These are phyloP conservation scores for Hsuehochloa calcarea DNA, from an alignment of 176 grass and related monocot genomes.

Conservation along the genomic window DNA sequence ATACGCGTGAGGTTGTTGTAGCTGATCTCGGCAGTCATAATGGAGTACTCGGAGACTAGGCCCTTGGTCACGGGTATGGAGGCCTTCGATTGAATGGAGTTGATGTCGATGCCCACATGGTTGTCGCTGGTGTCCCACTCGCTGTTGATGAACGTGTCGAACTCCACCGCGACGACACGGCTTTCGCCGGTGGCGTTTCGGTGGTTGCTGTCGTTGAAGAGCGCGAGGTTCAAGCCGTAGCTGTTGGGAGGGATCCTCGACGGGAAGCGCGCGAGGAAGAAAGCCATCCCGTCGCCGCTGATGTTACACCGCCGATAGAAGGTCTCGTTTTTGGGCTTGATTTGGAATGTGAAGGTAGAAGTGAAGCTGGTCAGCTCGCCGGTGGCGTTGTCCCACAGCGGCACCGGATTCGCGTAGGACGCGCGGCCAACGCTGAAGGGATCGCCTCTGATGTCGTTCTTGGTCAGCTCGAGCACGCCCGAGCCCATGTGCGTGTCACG, in stretches of 20 bases:
- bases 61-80: background rate
- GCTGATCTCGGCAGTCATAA: background rate
- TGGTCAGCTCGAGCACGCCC: background rate
- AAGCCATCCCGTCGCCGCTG: conserved; percentile 40
- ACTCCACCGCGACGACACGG: background rate
- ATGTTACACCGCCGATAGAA: accelerated
- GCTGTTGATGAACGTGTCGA: accelerated
- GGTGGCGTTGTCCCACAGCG: conserved; percentile 32
- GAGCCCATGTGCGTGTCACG: conserved; percentile 4
- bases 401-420: conserved; percentile 5
- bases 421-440: background rate
- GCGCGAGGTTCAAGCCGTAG: background rate
- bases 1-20: background rate
- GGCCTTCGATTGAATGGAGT: background rate
- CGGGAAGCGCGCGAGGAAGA: conserved; percentile 41
- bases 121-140: background rate
- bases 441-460: background rate
- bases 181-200: background rate
- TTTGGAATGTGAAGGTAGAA: conserved; percentile 42
- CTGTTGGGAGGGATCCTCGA: conserved; percentile 1
- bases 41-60: background rate
- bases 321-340: background rate
- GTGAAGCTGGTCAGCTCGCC: conserved; percentile 35
- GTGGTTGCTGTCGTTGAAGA: background rate
- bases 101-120: conserved; percentile 14